Evolutionary conservation across 306 rosid genomes (phyloP).

Genomic region (Herpetospermum pedunculosum): DNA sequence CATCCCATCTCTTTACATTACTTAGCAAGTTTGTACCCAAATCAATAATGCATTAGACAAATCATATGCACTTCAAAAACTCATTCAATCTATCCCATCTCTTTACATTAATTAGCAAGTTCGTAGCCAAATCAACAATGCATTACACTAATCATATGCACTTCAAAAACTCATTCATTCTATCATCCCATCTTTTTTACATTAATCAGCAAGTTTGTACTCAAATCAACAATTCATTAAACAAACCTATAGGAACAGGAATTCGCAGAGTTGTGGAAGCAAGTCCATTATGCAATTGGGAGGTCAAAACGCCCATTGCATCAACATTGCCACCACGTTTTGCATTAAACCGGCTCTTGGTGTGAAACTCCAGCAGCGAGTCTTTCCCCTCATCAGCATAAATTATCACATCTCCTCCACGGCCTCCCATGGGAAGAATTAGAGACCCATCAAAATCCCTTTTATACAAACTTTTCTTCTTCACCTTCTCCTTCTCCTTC

Average conservation of each 20-base stretch:
- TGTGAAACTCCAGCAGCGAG: constrained; percentile 55
- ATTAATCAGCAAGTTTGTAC: background rate
- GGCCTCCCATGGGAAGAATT: constrained; percentile 69
- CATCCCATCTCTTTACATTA: background rate
- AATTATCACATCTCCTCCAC: constrained; percentile 86
- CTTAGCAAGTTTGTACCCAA: background rate
- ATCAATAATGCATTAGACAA: background rate
- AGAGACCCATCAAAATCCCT: constrained; percentile 80
- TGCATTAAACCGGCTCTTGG: constrained; percentile 35
- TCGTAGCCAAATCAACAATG: background rate
- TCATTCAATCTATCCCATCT: background rate
- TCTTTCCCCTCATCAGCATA: constrained; percentile 66
- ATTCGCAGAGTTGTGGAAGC: constrained; percentile 62
- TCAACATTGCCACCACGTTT: constrained; percentile 88
- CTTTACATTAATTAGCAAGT: background rate
- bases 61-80: no score
- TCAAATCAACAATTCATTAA: background rate
- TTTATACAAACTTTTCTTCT: constrained; percentile 40
- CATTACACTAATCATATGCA: no score
- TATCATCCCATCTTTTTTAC: background rate
- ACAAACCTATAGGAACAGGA: constrained; percentile 94
- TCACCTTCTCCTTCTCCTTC: constrained; percentile 22
- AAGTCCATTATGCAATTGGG: constrained; percentile 48
- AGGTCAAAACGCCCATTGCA: constrained; percentile 63
- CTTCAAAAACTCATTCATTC: background rate